A percentile compares a stretch with the other conserved stretches of the same genome.
Evolutionary conservation across 129 eudicot species (phyloP).

Genomic region (Ambrosia artemisiifolia): DNA sequence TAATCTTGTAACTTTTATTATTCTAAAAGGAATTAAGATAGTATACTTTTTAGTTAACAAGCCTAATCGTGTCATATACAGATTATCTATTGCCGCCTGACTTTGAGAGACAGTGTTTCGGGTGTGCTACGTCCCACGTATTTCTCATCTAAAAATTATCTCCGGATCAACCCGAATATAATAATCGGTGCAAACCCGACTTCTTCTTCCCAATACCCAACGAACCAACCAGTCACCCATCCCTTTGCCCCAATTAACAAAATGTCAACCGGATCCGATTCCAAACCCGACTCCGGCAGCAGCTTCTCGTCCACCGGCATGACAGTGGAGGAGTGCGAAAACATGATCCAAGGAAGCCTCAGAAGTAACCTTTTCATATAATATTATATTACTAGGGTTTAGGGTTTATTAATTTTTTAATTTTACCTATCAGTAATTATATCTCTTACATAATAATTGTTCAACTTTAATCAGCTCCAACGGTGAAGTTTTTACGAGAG

Average conservation of each 20-base stretch:
- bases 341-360: conserved; percentile 62
- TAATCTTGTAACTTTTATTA: too few species aligned
- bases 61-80: too few species aligned
- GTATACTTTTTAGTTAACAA: too few species aligned
- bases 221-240: neutral
- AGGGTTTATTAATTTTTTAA: conserved; percentile 24
- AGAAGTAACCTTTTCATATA: conserved; percentile 41
- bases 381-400: conserved; percentile 1
- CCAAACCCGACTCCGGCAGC: conserved; percentile 23
- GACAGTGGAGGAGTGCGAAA: conserved; percentile 60
- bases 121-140: too few species aligned
- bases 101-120: too few species aligned
- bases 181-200: neutral
- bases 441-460: too few species aligned
- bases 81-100: too few species aligned
- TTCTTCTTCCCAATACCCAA: neutral
- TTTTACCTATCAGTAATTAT: too few species aligned
- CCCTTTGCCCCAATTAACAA: neutral
- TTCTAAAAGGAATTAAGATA: too few species aligned
- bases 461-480: conserved; percentile 20
- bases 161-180: too few species aligned
- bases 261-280: conserved; percentile 17
- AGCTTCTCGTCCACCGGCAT: conserved; percentile 25
- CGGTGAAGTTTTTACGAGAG: conserved; percentile 71
- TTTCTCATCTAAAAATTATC: too few species aligned